Conservation (phyloP, 129 eudicot genomes). For the Ambrosia trifida region DNA sequence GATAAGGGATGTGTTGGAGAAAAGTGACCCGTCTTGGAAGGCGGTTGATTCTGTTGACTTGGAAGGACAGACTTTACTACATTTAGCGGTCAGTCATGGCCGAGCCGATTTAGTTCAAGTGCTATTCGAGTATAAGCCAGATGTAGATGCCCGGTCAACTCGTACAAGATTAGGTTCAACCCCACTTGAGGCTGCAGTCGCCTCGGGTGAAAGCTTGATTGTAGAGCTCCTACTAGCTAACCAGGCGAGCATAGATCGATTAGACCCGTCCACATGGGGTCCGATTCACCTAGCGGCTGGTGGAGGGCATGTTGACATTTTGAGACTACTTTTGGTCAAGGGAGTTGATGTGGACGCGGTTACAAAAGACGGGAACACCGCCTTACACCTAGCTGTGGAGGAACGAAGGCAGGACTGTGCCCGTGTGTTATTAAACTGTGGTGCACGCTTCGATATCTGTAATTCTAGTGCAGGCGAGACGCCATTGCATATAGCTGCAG, state of each 20-base stretch:
- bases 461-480: conserved; percentile 48
- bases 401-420: conserved; percentile 60
- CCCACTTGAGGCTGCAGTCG: conserved; percentile 73
- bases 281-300: conserved; percentile 69
- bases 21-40: conserved; percentile 63
- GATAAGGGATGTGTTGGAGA: conserved; percentile 65
- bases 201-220: conserved; percentile 57
- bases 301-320: conserved; percentile 55
- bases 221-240: conserved; percentile 68
- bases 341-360: conserved; percentile 50
- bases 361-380: conserved; percentile 66
- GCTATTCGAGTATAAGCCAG: conserved; percentile 60
- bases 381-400: conserved; percentile 71
- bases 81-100: conserved; percentile 52
- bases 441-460: conserved; percentile 45
- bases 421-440: conserved; percentile 39
- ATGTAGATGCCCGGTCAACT: conserved; percentile 41
- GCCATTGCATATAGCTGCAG: conserved; percentile 62
- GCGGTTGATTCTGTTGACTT: conserved; percentile 56
- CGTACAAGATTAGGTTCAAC: conserved; percentile 39
- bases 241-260: conserved; percentile 43
- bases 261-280: conserved; percentile 54
- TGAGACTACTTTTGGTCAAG: conserved; percentile 54
- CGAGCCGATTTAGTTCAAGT: conserved; percentile 67
- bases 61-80: conserved; percentile 65